Percentiles rank a stretch among this genome's conserved stretches.
Evolutionary conservation across 805 yeast genomes (phyloP).

Genomic region (Candida maris): DNA sequence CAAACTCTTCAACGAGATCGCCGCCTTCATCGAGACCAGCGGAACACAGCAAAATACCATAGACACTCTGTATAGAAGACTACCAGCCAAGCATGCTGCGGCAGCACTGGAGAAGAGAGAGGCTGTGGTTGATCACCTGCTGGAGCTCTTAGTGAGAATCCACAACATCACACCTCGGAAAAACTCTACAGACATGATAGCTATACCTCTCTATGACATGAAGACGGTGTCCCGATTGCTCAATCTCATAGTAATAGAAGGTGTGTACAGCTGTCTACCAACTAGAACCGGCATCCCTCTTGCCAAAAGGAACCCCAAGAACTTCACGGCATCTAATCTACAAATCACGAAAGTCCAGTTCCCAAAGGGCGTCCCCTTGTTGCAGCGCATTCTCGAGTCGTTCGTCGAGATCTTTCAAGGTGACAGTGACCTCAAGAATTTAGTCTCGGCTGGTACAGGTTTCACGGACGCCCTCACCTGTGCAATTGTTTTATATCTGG

Average conservation of each 20-base stretch:
- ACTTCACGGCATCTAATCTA: constrained; percentile 34
- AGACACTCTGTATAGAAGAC: constrained; percentile 8
- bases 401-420: constrained; percentile 35
- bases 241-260: constrained; percentile 63
- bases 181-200: constrained; percentile 38
- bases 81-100: background rate
- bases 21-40: constrained; percentile 12
- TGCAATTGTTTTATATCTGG: constrained; percentile 40
- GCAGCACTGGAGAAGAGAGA: constrained; percentile 14
- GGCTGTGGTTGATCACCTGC: constrained; percentile 33
- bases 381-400: constrained; percentile 25
- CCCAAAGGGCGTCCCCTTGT: constrained; percentile 14
- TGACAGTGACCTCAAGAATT: constrained; percentile 47
- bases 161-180: constrained; percentile 35
- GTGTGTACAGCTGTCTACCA: constrained; percentile 63
- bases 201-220: constrained; percentile 84
- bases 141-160: constrained; percentile 36
- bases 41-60: constrained; percentile 6
- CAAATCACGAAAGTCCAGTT: constrained; percentile 22
- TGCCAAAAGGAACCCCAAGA: constrained; percentile 53
- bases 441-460: constrained; percentile 63
- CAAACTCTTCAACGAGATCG: constrained; percentile 27
- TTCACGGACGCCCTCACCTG: constrained; percentile 55
- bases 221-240: constrained; percentile 63
- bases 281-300: constrained; percentile 60